A percentile compares a stretch with the other conserved stretches of the same genome.
Conservation (phyloP, 2,329 filamentous ascomycete genomes). For the Cytospora mali region DNA sequence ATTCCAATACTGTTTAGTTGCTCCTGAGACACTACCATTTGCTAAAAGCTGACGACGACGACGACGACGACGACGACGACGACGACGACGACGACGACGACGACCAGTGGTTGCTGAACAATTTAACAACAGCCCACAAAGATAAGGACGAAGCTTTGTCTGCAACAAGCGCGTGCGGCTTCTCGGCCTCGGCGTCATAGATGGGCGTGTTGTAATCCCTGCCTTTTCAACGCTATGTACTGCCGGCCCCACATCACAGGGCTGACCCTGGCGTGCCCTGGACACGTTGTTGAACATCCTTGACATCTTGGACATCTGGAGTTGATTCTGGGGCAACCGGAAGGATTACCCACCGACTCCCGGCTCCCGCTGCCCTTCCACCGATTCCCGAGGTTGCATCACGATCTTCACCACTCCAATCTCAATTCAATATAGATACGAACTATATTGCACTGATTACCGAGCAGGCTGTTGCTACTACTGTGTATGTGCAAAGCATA, state of each 20-base stretch:
- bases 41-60: too few relatives aligned
- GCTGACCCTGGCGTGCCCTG: too few relatives aligned
- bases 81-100: not conserved
- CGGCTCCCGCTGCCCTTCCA: not conserved
- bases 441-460: not conserved
- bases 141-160: too few relatives aligned
- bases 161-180: too few relatives aligned
- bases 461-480: not conserved
- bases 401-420: not conserved
- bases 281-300: too few relatives aligned
- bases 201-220: not conserved
- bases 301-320: constrained; percentile 1
- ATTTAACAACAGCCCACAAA: too few relatives aligned
- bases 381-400: constrained; percentile 13
- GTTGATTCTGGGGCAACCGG: not conserved
- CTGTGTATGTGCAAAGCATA: not conserved
- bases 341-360: not conserved
- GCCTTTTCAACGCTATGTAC: too few relatives aligned
- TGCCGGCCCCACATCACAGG: too few relatives aligned
- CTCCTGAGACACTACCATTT: too few relatives aligned
- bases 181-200: too few relatives aligned
- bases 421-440: not conserved
- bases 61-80: not conserved
- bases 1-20: too few relatives aligned
- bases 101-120: too few relatives aligned